Evolutionary conservation across 495 filamentous ascomycete genomes (phyloP), one percentile per base, ranked within the genome.

Genomic region (Penicillium taxi): DNA sequence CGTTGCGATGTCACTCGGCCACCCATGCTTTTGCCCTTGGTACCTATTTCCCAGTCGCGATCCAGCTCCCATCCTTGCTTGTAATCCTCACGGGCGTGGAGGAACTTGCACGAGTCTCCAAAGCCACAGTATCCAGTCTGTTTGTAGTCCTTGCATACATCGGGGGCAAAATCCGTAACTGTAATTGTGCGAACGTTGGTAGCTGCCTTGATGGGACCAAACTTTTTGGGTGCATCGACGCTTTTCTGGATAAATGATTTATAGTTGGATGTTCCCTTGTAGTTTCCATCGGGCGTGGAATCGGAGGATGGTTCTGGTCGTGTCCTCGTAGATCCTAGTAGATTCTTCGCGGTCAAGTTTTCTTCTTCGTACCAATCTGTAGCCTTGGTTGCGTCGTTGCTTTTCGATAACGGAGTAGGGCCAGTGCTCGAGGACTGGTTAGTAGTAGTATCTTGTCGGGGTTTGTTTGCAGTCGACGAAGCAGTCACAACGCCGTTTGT

Each of bases 111-210:
- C n/a, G 59, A 74, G 40, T 87, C 64, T 4, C 61, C 58, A 25
- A 35, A 35, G 14, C 25, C 35, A 38, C 35, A 38, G 18, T 28
- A 64, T 2, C 88, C 88, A 0, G 86, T 94, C 45, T 85, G 74
- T 45, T 93, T 93, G 57, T 86, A 94, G 57, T 96, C 91, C 58
- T 96, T 96, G 57, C 91, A 96, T 9, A 94, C 85, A 50, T 96
- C 90, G 0, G 93, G 90, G 18, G 86, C 81, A 59, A 84, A 95
- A 50, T 96, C 91, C 23, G 78, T 94, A 11, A 87, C 75, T 0
- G 88, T 96, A 35, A 93, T 81, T 2, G 84, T 95, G 19, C 91
- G 79, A 26, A 96, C 80, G 49, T 96, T 96, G 1, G 85, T 86
- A 2, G 89, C 72, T 5, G 88, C 84, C 52, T 93, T 94, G 25